These are phyloP conservation scores for Saprolegnia diclina DNA, from an alignment of 352 stramenopile genomes.

Conservation along the genomic window DNA sequence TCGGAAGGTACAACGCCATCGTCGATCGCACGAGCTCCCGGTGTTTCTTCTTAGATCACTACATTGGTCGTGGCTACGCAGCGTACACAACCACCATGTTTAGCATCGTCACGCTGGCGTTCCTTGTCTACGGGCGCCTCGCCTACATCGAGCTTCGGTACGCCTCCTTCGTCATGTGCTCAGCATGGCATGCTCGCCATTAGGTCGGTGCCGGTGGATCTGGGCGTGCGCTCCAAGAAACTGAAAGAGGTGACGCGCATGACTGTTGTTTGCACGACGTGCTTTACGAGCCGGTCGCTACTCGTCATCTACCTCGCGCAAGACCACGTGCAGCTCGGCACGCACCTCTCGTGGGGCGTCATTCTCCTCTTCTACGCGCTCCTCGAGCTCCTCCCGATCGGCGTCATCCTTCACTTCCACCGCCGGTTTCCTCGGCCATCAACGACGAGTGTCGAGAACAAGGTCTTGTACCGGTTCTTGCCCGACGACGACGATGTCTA, in stretches of 20 bases:
- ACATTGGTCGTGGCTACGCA: conserved; percentile 26
- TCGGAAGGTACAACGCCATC: conserved; percentile 15
- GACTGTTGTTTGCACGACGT: conserved; percentile 77
- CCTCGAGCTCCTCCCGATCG: conserved; percentile 67
- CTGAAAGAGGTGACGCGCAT: conserved; percentile 74
- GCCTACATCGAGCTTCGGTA: conserved; percentile 76
- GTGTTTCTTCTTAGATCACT: conserved; percentile 15
- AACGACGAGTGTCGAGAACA: neutral
- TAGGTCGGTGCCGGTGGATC: conserved; percentile 75
- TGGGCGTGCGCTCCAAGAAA: conserved; percentile 75
- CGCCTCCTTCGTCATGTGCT: neutral
- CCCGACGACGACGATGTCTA: neutral
- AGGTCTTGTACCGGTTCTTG: conserved; percentile 21
- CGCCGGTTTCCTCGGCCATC: conserved; percentile 49
- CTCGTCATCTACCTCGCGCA: conserved; percentile 69
- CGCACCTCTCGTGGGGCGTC: conserved; percentile 69
- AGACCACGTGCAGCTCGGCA: conserved; percentile 65
- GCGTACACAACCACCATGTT: conserved; percentile 41
- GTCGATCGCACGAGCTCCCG: neutral
- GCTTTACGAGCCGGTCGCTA: conserved; percentile 64
- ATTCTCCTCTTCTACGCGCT: conserved; percentile 77
- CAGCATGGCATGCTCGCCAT: conserved; percentile 2
- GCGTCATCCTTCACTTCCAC: conserved; percentile 82
- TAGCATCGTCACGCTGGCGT: conserved; percentile 59
- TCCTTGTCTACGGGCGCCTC: conserved; percentile 72